phyloP scores from a whole-genome alignment of 345 rosid genomes.

The Lagerstroemia speciosa region DNA sequence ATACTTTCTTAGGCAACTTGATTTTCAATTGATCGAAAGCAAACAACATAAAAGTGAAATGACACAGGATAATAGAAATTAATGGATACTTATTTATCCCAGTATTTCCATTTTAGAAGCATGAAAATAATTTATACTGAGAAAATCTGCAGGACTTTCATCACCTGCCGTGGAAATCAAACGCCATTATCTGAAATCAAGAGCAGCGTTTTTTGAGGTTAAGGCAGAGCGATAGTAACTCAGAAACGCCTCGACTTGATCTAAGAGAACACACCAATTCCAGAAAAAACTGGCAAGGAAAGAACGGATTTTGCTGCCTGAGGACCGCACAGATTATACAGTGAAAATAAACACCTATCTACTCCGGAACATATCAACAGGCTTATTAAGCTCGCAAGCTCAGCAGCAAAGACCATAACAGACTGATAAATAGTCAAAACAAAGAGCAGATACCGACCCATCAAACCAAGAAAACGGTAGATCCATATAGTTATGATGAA shows the following conservation, averaged over 20 bases:
- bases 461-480: slow-evolving; percentile 25
- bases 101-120: neutral
- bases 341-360: neutral
- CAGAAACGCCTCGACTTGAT: neutral
- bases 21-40: too few relatives aligned
- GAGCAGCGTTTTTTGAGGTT: neutral
- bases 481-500: slow-evolving; percentile 33
- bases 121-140: too few relatives aligned
- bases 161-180: neutral
- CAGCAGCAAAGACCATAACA: neutral
- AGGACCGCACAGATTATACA: neutral
- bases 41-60: neutral
- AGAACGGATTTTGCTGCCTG: neutral
- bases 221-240: neutral
- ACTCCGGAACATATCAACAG: neutral
- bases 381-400: neutral
- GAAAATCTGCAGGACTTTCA: too few relatives aligned
- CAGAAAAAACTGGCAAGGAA: neutral
- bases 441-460: neutral
- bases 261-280: too few relatives aligned
- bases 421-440: neutral
- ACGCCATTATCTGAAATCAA: neutral
- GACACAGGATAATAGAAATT: neutral
- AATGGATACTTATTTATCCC: neutral
- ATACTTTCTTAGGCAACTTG: neutral